Base-by-base conservation (phyloP, 306 rosid species). In the Malus orientalis region DNA sequence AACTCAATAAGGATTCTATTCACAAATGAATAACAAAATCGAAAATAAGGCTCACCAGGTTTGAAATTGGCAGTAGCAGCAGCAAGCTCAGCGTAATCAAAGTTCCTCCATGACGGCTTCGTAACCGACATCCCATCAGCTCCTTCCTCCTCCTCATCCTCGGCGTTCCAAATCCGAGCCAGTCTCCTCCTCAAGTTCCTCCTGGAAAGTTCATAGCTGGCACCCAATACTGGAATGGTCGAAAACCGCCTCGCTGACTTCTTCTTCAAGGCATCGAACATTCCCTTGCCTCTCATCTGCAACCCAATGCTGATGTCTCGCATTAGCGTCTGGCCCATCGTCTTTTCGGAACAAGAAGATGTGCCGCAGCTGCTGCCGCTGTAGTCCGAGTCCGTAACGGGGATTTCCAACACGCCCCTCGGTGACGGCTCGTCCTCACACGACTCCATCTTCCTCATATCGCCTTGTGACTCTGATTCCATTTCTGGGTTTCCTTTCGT, bases 41-140 rank as follows among this genome's bases (percentile, higher is more conserved):
- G 1, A 6, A 12, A 16, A 67, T 29, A 64, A 15, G 55, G 55
- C 55, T 73, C 70, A 92, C 99, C 99, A 3, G 87, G 51, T 59
- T 78, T 81, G 82, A 95, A 95, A 73, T 90, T 76, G 22, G 65
- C 45, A 6, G 99, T 95, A 54, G 99, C 97, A 25, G 87, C 84
- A 15, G 83, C 84, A 12, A 95, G 92, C 66, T 90, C 97, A 3
- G 82, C 83, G 47, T 78, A 86, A 51, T 84, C 97, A 65, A 88
- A 95, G 82, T 80, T 95, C 81, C 91, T 88, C 99, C 99, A 95
- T 5, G 97, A 85, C 5, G 96, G 92, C 58, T 92, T 95, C 0
- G 81, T 58, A 5, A 76, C 61, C 2, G 90, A 78, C 84, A 85
- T 44, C 15, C n/a, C 88, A 63, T 84, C 87, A 11, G 18, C 65